phyloP scores from a whole-genome alignment of 768 basidiomycete genomes.

The Boletus speciosus region DNA sequence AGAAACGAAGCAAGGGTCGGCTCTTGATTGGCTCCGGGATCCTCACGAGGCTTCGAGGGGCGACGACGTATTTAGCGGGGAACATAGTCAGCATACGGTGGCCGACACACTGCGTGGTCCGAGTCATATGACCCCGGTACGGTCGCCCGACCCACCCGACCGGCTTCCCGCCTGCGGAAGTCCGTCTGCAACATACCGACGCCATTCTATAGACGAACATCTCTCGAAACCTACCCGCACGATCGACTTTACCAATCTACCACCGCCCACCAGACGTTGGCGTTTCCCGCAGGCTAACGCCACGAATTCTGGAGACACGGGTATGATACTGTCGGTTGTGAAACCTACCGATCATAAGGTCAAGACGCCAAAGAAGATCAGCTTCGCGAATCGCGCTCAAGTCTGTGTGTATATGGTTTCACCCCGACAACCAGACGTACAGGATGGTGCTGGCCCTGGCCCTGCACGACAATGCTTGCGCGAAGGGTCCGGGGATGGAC shows the following conservation, averaged over 20 bases:
- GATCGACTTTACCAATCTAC: conserved; percentile 30
- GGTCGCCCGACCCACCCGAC: conserved; percentile 11
- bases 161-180: background rate
- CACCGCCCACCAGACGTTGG: conserved; percentile 8
- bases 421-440: conserved; percentile 2
- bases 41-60: background rate
- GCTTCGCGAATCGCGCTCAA: conserved; percentile 22
- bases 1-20: background rate
- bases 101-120: background rate
- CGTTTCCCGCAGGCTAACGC: conserved; percentile 3
- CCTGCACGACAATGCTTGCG: background rate
- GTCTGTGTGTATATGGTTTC: conserved; percentile 19
- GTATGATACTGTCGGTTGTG: conserved; percentile 4
- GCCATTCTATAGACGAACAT: background rate
- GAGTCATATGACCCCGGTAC: background rate
- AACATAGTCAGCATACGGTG: background rate
- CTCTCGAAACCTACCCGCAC: conserved; percentile 2
- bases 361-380: conserved; percentile 27
- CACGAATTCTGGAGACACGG: background rate
- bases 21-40: conserved; percentile 2
- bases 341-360: conserved; percentile 6
- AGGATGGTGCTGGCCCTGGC: background rate
- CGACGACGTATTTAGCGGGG: background rate
- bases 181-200: background rate
- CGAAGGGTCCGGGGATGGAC: background rate